Evolutionary conservation across 768 basidiomycete species (phyloP).

Genomic region (Mycena filopes): DNA sequence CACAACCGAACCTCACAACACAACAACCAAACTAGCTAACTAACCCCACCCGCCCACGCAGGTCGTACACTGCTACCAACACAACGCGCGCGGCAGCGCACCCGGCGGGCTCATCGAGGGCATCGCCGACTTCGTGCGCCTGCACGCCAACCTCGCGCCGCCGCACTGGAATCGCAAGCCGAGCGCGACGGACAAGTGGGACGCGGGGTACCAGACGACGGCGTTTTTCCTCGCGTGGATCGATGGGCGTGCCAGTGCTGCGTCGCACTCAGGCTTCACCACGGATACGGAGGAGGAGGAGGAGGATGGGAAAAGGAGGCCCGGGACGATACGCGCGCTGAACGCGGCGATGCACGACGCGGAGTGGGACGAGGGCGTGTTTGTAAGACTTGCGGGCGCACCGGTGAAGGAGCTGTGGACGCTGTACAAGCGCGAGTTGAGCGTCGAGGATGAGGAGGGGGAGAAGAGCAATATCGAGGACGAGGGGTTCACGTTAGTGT

Average conservation of each 20-base stretch:
- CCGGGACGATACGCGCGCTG: slow-evolving; percentile 64
- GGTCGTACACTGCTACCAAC: slow-evolving; percentile 84
- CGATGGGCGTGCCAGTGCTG: slow-evolving; percentile 62
- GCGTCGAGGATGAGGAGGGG: slow-evolving; percentile 21
- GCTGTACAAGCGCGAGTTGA: slow-evolving; percentile 58
- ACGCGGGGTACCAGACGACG: slow-evolving; percentile 79
- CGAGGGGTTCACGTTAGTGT: slow-evolving; percentile 23
- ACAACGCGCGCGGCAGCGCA: slow-evolving; percentile 67
- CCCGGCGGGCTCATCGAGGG: slow-evolving; percentile 84
- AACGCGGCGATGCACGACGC: slow-evolving; percentile 63
- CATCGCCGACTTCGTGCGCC: slow-evolving; percentile 82
- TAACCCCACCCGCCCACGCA: slow-evolving; percentile 60
- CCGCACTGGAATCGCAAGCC: slow-evolving; percentile 73
- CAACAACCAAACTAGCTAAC: slow-evolving; percentile 48
- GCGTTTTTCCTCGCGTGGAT: slow-evolving; percentile 82
- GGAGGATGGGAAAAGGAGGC: slow-evolving; percentile 50
- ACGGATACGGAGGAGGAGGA: no score
- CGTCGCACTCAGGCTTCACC: no score
- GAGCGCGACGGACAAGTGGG: slow-evolving; percentile 63
- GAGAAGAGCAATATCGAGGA: not conserved
- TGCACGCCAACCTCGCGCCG: slow-evolving; percentile 65
- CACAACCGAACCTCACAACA: no score
- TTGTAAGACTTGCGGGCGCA: slow-evolving; percentile 62
- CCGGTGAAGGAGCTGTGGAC: slow-evolving; percentile 68
- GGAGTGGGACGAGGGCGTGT: slow-evolving; percentile 62